Base-by-base conservation (phyloP, 1,284 basidiomycete species). In the Moesziomyces sp. region DNA sequence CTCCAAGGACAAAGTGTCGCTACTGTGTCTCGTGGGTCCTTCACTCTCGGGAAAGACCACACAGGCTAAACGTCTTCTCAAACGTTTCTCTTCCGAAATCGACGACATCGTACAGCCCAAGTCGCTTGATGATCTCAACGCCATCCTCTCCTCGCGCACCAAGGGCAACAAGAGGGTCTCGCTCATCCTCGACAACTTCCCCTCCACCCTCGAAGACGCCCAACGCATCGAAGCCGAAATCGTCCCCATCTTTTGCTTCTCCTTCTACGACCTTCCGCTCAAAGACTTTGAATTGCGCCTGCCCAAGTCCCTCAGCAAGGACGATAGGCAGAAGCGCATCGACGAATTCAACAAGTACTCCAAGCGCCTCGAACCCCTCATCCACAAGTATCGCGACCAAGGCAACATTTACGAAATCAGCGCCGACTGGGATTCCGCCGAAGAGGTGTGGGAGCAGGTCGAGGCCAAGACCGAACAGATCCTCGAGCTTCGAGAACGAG, bases 391-490 rank as follows among this genome's bases (percentile, higher is more conserved):
- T 47, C 48, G 78, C 23, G 51, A 65, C 35, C 59, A 71, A 35
- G 78, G 78, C 1, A 78, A 79, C 55, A 74, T 79, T 44, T 69
- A 78, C 26, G 78, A 79, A 65, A 78, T 79, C 49, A 75, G 73
- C 11, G 78, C 76, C 23, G 70, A 78, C 45, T 79, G 76, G 72
- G 67, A 74, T n/a, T 63, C 64, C n/a, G 61, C 66, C 10, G 74
- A 79, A 28, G 78, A 79, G 65, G 78, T 79, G 49, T 78, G 78
- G 78, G 78, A 79, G 52, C 78, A 79, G 58, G 74, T 79, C 19
- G 78, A 78, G 63, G 78, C 76, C 2, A 78, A 80, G 60, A 63
- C 77, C 16, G 74, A 73, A 55, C 60, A 74, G 51, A 71, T 68
- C 34, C 46, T 75, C 21, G 66, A 63, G 53, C 50, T 67, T 30